Conservation (phyloP, 495 filamentous ascomycete genomes). For the Penicillium soppii region DNA sequence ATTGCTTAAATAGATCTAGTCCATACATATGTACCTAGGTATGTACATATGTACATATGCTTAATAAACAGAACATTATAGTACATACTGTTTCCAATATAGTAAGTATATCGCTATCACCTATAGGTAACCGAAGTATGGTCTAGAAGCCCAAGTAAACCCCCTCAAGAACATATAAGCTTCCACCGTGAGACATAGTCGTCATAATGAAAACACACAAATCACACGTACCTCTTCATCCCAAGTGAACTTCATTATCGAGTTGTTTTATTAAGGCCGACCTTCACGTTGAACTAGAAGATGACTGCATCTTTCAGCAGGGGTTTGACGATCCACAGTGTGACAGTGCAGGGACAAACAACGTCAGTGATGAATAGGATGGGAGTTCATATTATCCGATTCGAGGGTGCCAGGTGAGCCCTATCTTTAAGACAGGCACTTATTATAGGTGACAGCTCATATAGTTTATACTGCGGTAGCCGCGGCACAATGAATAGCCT, state of each 20-base stretch:
- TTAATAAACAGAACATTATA: too few species aligned
- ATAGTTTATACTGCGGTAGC: constrained; percentile 3
- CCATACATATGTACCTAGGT: too few species aligned
- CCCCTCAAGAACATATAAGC: not conserved
- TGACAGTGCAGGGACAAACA: not conserved
- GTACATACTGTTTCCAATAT: too few species aligned
- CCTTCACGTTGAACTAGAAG: constrained; percentile 5
- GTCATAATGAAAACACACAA: not conserved
- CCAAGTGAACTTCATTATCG: not conserved
- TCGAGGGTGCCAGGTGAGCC: constrained; percentile 1
- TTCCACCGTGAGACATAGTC: not conserved
- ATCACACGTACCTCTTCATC: not conserved
- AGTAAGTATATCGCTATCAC: too few species aligned
- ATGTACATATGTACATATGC: too few species aligned
- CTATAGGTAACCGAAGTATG: too few species aligned
- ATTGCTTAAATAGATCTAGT: too few species aligned
- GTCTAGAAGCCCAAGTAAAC: not conserved
- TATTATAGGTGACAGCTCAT: constrained; percentile 4
- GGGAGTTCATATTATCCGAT: constrained; percentile 9
- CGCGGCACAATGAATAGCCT: constrained; percentile 6
- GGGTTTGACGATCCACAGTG: constrained; percentile 1
- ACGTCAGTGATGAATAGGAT: constrained; percentile 7
- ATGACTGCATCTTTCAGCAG: constrained; percentile 6
- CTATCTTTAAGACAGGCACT: not conserved
- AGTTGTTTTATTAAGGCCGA: not conserved